These are phyloP conservation scores for Saccharomycopsis hybrid DNA, from an alignment of 1,139 yeast genomes.

Conservation along the genomic window DNA sequence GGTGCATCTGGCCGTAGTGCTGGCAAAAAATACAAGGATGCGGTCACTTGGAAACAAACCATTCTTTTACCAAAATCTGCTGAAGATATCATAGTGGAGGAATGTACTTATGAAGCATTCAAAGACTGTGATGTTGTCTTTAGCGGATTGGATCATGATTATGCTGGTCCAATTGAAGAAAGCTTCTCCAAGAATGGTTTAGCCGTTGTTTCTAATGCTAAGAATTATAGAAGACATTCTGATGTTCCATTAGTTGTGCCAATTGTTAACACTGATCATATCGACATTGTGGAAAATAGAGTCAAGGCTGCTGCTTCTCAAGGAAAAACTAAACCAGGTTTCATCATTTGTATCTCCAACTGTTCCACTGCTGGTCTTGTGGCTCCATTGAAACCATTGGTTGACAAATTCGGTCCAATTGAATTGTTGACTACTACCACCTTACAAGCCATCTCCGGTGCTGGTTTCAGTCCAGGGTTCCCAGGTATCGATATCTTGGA, in stretches of 20 bases:
- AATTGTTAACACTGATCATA: constrained; percentile 90
- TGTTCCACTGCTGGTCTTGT: constrained; percentile 98
- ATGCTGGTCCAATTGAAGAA: constrained; percentile 87
- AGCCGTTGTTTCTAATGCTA: constrained; percentile 88
- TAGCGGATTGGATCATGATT: constrained; percentile 90
- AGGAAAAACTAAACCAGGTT: constrained; percentile 62
- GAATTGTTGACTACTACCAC: constrained; percentile 86
- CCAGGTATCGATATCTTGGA: constrained; percentile 92
- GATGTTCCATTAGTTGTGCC: constrained; percentile 94
- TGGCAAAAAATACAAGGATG: constrained; percentile 78
- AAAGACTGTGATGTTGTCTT: constrained; percentile 90
- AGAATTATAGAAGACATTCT: constrained; percentile 83
- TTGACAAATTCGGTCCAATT: constrained; percentile 83
- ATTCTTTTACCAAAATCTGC: constrained; percentile 68
- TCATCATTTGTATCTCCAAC: constrained; percentile 89
- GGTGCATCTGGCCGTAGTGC: constrained; percentile 96
- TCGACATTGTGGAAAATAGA: constrained; percentile 64
- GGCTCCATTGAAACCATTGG: constrained; percentile 91
- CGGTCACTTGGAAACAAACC: constrained; percentile 95
- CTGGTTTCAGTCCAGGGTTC: constrained; percentile 97
- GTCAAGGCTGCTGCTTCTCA: constrained; percentile 46
- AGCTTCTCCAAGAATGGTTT: constrained; percentile 77
- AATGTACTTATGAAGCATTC: constrained; percentile 72
- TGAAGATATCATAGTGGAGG: constrained; percentile 56
- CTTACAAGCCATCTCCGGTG: constrained; percentile 96